A percentile compares a stretch with the other conserved stretches of the same genome.
These are phyloP conservation scores for Cajanus cajan DNA, from an alignment of 306 rosid genomes.

Conservation along the genomic window DNA sequence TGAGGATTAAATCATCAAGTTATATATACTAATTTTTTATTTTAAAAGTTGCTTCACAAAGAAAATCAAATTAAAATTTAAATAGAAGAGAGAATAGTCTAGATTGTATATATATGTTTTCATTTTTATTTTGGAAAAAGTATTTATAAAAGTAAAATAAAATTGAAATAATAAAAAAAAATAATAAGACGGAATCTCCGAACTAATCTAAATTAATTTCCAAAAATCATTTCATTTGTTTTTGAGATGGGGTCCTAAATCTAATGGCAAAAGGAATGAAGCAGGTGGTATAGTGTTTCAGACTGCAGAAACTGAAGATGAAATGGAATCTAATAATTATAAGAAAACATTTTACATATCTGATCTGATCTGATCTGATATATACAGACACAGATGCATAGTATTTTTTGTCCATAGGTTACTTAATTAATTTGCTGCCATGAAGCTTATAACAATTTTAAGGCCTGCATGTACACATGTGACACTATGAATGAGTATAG, in stretches of 20 bases:
- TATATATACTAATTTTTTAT: no score
- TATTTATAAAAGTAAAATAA: neutral
- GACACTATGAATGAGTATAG: neutral
- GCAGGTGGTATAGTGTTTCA: neutral
- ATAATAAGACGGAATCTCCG: neutral
- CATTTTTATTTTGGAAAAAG: neutral
- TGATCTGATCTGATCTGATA: neutral
- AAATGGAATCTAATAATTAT: neutral
- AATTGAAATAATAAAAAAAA: neutral
- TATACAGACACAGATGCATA: neutral
- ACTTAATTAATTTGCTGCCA: neutral
- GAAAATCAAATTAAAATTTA: no score
- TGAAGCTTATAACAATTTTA: neutral
- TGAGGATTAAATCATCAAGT: no score
- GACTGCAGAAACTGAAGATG: neutral
- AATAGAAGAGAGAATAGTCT: no score
- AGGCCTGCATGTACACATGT: neutral
- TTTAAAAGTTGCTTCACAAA: no score
- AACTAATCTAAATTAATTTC: neutral
- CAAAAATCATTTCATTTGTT: neutral
- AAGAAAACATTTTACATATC: neutral
- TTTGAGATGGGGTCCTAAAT: neutral
- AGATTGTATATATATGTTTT: no score
- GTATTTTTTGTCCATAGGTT: neutral
- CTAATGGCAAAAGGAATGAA: neutral